Evolutionary conservation across 768 basidiomycete genomes (phyloP).

Genomic region (Suillus hirtellus): DNA sequence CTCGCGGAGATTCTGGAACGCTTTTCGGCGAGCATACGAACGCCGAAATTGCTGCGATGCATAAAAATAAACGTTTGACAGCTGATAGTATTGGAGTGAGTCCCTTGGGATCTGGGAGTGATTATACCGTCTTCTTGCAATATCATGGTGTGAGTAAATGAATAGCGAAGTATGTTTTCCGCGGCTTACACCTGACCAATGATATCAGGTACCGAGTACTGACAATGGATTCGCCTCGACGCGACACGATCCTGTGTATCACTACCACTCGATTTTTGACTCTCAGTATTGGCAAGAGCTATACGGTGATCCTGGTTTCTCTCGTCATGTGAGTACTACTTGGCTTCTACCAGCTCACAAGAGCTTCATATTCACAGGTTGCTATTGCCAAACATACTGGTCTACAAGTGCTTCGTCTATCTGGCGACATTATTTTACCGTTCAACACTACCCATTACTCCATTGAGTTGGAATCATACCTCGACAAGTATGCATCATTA

Average conservation of each 20-base stretch:
- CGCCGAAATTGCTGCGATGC: constrained; percentile 27
- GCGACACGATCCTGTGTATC: constrained; percentile 51
- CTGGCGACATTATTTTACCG: constrained; percentile 57
- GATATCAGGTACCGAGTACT: constrained; percentile 28
- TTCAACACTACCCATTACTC: constrained; percentile 72
- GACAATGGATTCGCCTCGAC: constrained; percentile 39
- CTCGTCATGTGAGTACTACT: constrained; percentile 47
- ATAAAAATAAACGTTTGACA: constrained; percentile 22
- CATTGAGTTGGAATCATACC: constrained; percentile 51
- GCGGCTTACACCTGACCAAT: background rate
- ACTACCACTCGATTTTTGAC: constrained; percentile 65
- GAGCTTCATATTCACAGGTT: constrained; percentile 33
- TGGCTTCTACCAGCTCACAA: background rate
- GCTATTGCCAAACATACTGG: constrained; percentile 62
- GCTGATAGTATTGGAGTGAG: constrained; percentile 31
- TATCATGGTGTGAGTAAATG: constrained; percentile 44
- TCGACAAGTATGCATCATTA: constrained; percentile 44
- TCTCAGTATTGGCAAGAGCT: constrained; percentile 57
- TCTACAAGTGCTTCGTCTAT: constrained; percentile 52
- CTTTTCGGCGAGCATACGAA: constrained; percentile 38
- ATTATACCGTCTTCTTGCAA: constrained; percentile 66
- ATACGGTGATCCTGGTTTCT: constrained; percentile 66
- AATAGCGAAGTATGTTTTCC: background rate
- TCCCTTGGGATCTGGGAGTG: constrained; percentile 53
- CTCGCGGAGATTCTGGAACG: constrained; percentile 51